Evolutionary conservation across 768 basidiomycete species (phyloP), one percentile per base, ranked within the genome.

Genomic region (Termitomyces sp.): DNA sequence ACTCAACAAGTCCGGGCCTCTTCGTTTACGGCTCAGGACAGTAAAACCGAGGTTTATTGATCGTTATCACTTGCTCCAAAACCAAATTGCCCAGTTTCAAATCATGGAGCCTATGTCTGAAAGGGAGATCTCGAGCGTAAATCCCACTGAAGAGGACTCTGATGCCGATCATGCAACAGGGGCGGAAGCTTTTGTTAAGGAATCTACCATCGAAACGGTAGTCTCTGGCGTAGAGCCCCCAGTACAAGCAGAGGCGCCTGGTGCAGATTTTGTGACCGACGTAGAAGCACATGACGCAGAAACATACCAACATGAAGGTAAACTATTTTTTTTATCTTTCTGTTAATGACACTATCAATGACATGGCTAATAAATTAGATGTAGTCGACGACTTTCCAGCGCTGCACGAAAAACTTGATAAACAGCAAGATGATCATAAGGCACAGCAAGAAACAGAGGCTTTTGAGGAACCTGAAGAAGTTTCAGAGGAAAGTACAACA

Each of bases 11-110:
- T 59, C 72, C 62, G 89, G 89, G 31, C 85, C 85, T 6, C 76
- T 90, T 49, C 84, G 85, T 41, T 73, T 89, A 43, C 76, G 75
- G 51, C 69, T 90, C 44, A 79, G 75, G 48, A 64, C 75, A 9
- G 62, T 69, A 31, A 59, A 69, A 0, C 84, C 88, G 34, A 80
- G 89, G 47, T 90, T 90, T 60, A 86, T 87, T 41, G 69, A 77
- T 29, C 85, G 85, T 46, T 90, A 86, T 65, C 84, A 83, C 55
- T 65, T 76, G 35, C 74, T 90, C 40, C 85, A 86, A 66, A 82
- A 83, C 35, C 78, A 85, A 58, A 71, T 87, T 4, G 48, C 68
- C 21, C 69, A 69, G 51, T 60, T 72, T 5, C 64, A 68, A 50
- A 27, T 68, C 6, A 56, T 56, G 40, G 58, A 62, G 34, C 6